Evolutionary conservation across 495 filamentous ascomycete species (phyloP).

Genomic region (Penicillium steckii): DNA sequence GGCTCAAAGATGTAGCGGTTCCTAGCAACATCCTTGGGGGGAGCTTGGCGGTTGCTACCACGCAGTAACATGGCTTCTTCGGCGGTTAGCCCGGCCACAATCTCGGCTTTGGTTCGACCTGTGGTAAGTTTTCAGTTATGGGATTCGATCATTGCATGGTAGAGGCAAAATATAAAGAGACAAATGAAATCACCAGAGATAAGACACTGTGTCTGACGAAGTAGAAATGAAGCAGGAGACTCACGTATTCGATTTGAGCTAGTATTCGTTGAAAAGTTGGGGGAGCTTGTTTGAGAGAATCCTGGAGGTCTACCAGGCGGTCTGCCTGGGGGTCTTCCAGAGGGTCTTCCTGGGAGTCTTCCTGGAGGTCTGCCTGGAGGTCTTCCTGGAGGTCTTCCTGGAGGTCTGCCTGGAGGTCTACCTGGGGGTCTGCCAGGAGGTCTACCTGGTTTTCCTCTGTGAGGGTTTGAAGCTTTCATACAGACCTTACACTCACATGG

Average conservation of each 20-base stretch:
- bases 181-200: too few species aligned
- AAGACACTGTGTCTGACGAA: too few species aligned
- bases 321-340: too few species aligned
- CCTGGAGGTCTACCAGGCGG: too few species aligned
- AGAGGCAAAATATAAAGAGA: neutral
- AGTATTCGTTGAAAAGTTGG: too few species aligned
- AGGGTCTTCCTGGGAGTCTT: too few species aligned
- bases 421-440: neutral
- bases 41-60: neutral
- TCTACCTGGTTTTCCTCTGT: neutral
- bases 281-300: too few species aligned
- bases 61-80: neutral
- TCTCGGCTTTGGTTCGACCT: constrained; percentile 20
- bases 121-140: constrained; percentile 3
- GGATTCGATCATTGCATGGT: neutral
- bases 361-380: too few species aligned
- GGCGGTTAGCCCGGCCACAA: constrained; percentile 5
- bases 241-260: too few species aligned
- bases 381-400: too few species aligned
- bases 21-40: neutral
- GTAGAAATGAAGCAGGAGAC: too few species aligned
- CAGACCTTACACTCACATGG: constrained; percentile 42
- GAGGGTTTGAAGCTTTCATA: constrained; percentile 13
- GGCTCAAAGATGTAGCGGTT: neutral
- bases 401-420: too few species aligned